Evolutionary conservation across 164 flowering plant species (phyloP).

Genomic region (Nelumbo lutea): DNA sequence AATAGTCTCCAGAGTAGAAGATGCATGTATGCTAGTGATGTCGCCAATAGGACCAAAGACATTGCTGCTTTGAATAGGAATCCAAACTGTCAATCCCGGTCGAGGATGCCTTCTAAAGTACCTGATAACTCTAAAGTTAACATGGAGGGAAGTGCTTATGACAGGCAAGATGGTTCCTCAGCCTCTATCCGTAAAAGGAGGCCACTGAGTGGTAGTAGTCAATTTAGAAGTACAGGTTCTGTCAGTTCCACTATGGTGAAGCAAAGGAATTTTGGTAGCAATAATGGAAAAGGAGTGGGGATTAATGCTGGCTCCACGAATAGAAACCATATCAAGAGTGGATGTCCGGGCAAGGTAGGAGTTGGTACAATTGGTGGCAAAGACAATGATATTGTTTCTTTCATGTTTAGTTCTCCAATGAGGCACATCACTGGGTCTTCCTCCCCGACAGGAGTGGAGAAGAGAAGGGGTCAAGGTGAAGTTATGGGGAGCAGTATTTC

Average conservation of each 20-base stretch:
- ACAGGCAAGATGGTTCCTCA: conserved; percentile 28
- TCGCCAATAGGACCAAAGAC: conserved; percentile 38
- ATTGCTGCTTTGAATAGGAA: conserved; percentile 37
- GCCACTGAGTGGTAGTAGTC: conserved; percentile 27
- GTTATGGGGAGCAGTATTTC: not conserved
- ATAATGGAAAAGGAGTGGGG: conserved; percentile 18
- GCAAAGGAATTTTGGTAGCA: conserved; percentile 15
- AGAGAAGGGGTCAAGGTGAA: conserved; percentile 6
- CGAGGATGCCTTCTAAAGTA: conserved; percentile 26
- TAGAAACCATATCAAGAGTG: conserved; percentile 15
- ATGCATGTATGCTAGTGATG: conserved; percentile 28
- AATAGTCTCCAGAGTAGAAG: conserved; percentile 30
- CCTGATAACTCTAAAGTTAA: conserved; percentile 20
- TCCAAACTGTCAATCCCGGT: conserved; percentile 19
- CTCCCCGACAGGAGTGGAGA: conserved; percentile 5
- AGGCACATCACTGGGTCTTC: conserved; percentile 24
- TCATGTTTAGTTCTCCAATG: conserved; percentile 52
- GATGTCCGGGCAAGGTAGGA: conserved; percentile 15
- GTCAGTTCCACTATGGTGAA: conserved; percentile 13
- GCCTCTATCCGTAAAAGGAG: conserved; percentile 42
- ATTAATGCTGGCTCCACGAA: conserved; percentile 11
- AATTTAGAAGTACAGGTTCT: conserved; percentile 21
- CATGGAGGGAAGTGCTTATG: conserved; percentile 23
- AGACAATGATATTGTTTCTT: conserved; percentile 34
- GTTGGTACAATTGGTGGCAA: conserved; percentile 12